These are phyloP conservation scores for Cucurbita moschata DNA, from an alignment of 306 rosid species.

Conservation along the genomic window DNA sequence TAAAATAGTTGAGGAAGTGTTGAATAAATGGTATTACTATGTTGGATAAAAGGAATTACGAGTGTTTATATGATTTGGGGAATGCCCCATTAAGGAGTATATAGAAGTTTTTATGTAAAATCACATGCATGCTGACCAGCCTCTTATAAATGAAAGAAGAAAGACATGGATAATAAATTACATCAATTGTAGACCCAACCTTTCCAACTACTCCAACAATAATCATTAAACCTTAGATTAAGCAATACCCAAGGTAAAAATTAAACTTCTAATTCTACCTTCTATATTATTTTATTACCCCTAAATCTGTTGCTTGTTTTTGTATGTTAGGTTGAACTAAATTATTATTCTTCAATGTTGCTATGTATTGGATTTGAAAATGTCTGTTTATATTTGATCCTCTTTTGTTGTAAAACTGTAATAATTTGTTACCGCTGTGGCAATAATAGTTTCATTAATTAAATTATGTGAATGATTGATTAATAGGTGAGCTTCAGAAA, in stretches of 20 bases:
- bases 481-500: background rate
- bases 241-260: background rate
- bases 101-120: background rate
- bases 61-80: background rate
- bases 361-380: background rate
- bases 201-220: background rate
- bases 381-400: background rate
- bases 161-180: background rate
- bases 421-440: background rate
- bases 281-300: background rate
- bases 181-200: background rate
- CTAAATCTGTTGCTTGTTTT: background rate
- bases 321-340: background rate
- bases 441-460: background rate
- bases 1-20: background rate
- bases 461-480: background rate
- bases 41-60: background rate
- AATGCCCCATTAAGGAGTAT: background rate
- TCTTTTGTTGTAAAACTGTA: background rate
- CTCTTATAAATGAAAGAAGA: background rate
- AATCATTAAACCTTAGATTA: background rate
- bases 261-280: background rate
- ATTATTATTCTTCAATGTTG: background rate
- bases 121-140: background rate
- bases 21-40: background rate